Percentiles rank a stretch among this genome's conserved stretches.
phyloP scores from a whole-genome alignment of 2,329 filamentous ascomycete genomes.

The Falciphora oryzae region DNA sequence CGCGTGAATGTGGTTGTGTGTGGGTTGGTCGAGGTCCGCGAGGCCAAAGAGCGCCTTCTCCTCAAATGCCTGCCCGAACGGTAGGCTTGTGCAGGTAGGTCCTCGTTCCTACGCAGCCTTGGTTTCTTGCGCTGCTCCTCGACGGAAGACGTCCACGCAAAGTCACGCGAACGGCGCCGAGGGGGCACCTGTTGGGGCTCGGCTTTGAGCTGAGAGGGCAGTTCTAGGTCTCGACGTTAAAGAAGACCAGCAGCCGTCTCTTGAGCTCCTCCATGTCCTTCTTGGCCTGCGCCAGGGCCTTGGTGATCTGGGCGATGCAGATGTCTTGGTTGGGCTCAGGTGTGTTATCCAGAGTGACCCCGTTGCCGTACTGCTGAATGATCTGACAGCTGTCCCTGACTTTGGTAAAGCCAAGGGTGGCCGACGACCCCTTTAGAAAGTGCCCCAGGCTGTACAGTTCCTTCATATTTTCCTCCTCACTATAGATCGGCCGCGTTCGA shows the following conservation, averaged over 20 bases:
- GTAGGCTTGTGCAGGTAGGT: not conserved
- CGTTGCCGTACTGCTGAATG: conserved; percentile 87
- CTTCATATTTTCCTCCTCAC: conserved; percentile 61
- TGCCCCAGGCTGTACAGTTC: conserved; percentile 80
- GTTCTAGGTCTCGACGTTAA: conserved; percentile 25
- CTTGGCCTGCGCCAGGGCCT: conserved; percentile 67
- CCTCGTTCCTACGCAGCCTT: not conserved
- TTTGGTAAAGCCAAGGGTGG: conserved; percentile 84
- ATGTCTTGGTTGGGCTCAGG: conserved; percentile 59
- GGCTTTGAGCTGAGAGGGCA: not conserved
- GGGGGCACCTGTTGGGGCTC: not conserved
- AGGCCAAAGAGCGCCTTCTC: not conserved
- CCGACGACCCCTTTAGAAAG: conserved; percentile 95
- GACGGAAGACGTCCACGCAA: not conserved
- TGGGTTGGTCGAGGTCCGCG: not conserved
- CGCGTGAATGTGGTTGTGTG: not conserved
- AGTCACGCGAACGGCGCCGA: not conserved
- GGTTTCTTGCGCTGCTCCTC: not conserved
- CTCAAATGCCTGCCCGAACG: not conserved
- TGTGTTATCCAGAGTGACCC: conserved; percentile 71
- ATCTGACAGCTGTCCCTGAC: conserved; percentile 92
- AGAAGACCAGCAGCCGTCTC: conserved; percentile 65
- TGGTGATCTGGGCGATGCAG: conserved; percentile 64
- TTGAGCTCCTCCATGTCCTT: conserved; percentile 71
- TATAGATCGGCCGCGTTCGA: conserved; percentile 29